phyloP scores from a whole-genome alignment of 129 eudicot species.

The Mikania micrantha region DNA sequence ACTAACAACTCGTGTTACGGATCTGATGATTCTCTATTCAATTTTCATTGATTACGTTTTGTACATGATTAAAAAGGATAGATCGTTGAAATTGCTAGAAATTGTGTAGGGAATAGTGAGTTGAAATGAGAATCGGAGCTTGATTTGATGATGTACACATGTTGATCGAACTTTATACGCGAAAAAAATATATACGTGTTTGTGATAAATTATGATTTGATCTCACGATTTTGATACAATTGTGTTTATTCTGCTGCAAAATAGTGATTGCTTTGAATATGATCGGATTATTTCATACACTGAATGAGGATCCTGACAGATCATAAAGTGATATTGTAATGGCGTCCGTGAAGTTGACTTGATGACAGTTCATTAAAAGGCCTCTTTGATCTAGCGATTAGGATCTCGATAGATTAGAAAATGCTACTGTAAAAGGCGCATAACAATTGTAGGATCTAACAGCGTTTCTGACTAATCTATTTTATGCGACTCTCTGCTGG shows the following conservation, averaged over 20 bases:
- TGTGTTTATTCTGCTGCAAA: not conserved
- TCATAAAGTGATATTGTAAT: too few relatives aligned
- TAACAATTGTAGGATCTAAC: not conserved
- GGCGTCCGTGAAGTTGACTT: not conserved
- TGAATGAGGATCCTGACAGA: not conserved
- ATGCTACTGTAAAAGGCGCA: not conserved
- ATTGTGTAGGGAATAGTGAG: not conserved
- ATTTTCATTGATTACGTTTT: not conserved
- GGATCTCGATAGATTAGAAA: not conserved
- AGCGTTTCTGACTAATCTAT: not conserved
- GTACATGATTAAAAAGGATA: not conserved
- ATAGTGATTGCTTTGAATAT: not conserved
- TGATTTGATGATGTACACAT: not conserved
- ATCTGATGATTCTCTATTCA: slow-evolving; percentile 7
- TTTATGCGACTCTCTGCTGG: too few relatives aligned
- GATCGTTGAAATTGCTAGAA: not conserved
- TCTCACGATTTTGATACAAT: not conserved
- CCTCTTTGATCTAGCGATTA: not conserved
- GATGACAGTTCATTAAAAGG: not conserved
- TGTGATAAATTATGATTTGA: not conserved
- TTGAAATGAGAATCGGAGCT: not conserved
- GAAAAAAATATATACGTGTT: not conserved
- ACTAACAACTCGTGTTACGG: too few relatives aligned
- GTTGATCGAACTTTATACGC: not conserved
- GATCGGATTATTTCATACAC: not conserved